These are phyloP conservation scores for Erysimum cheiranthoides DNA, from an alignment of 345 rosid genomes.

Conservation along the genomic window DNA sequence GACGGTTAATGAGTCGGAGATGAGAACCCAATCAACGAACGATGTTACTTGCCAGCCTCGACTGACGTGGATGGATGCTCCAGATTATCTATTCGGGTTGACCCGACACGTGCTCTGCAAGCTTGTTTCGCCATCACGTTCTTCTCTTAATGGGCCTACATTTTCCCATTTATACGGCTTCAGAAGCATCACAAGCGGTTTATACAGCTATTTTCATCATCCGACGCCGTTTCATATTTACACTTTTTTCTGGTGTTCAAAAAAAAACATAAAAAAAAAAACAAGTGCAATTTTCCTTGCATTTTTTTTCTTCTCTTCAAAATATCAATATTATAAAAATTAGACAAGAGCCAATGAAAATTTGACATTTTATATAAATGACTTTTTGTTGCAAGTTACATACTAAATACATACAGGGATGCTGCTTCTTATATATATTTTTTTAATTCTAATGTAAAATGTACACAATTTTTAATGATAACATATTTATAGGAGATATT, in stretches of 20 bases:
- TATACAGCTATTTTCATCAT: not conserved
- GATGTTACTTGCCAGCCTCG: not conserved
- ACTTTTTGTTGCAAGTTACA: no score
- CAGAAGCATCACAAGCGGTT: not conserved
- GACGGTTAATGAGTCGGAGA: slow-evolving; percentile 8
- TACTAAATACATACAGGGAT: no score
- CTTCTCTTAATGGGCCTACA: slow-evolving; percentile 20
- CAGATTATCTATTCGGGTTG: slow-evolving; percentile 19
- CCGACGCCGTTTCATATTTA: not conserved
- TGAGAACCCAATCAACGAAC: not conserved
- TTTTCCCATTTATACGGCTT: not conserved
- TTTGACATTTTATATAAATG: no score
- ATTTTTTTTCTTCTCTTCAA: not conserved
- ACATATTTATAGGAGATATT: no score
- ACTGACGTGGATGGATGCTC: slow-evolving; percentile 32
- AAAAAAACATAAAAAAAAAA: no score
- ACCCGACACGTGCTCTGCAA: slow-evolving; percentile 26
- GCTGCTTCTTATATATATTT: no score
- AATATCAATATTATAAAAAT: no score
- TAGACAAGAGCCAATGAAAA: no score
- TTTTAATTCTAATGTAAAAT: no score
- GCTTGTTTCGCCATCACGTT: slow-evolving; percentile 2
- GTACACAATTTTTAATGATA: no score
- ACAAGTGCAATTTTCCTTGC: no score
- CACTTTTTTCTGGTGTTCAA: not conserved